Evolutionary conservation across 805 yeast species (phyloP), one percentile per base, ranked within the genome.

Genomic region (Saccharomycopsis sp.): DNA sequence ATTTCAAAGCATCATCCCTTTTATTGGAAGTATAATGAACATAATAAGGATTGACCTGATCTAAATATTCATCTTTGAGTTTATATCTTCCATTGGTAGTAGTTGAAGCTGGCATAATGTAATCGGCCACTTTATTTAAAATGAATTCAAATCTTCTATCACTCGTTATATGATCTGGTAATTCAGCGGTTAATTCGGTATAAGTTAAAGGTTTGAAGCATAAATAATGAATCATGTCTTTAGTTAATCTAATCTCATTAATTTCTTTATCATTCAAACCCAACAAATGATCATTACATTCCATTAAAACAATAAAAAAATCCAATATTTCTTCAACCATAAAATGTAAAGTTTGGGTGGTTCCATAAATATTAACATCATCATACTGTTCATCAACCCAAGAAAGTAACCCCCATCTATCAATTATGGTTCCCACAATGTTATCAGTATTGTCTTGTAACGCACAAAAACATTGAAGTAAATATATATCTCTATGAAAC

Each of bases 191-290:
- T 15, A 92, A 59, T 41, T 82, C 82, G 3, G 92, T 73, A 53
- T 78, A 88, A 18, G 76, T 66, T 64, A 77, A 62, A 2, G 81
- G 78, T 23, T 77, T 76, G 62, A 85, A 83, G 47, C 94, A 78
- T n/a, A 89, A 63, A 2, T 76, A 69, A 52, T 92, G 96, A 18
- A 86, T 66, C n/a, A 89, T 74, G 50, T 88, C 96, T 32, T 72
- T 67, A 42, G 63, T 65, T 21, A 86, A 69, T 38, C 76, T 65
- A 12, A 59, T 55, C 42, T 70, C 71, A 9, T 65, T 64, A 1
- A 74, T 64, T 9, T 67, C 73, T 4, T 67, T 67, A 1, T 70
- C 73, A 1, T 66, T 55, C 1, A 64, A 54, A 10, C 76, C 74
- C 21, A 61, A 63, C 26, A 85, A 60, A 44, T 74, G 74, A 6